phyloP scores from a whole-genome alignment of 495 filamentous ascomycete genomes.

The Haplographium delicatum region DNA sequence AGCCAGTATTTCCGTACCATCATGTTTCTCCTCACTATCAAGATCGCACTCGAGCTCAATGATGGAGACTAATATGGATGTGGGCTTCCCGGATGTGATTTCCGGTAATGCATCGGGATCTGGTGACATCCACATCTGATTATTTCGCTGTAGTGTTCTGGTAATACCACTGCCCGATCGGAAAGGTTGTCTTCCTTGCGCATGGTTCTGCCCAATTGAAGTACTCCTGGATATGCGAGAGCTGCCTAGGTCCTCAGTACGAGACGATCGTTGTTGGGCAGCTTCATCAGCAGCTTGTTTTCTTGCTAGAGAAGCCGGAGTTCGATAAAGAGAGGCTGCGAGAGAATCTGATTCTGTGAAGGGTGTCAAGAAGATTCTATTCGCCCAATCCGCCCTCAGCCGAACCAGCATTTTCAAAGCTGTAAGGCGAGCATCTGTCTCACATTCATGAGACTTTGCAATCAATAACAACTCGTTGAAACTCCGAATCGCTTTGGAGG shows the following conservation, averaged over 20 bases:
- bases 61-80: conserved; percentile 35
- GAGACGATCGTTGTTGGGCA: conserved; percentile 33
- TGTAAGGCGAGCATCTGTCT: conserved; percentile 67
- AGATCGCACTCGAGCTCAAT: conserved; percentile 2
- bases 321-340: conserved; percentile 66
- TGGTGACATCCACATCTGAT: conserved; percentile 46
- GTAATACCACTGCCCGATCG: conserved; percentile 35
- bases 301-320: conserved; percentile 44
- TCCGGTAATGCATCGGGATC: conserved; percentile 48
- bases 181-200: conserved; percentile 22
- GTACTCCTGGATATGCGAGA: conserved; percentile 39
- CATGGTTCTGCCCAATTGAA: conserved; percentile 41
- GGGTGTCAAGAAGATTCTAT: conserved; percentile 61
- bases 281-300: conserved; percentile 44
- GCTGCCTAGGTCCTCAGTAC: conserved; percentile 23
- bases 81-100: conserved; percentile 34
- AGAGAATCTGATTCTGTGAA: conserved; percentile 64
- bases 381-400: conserved; percentile 71
- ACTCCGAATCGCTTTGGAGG: conserved; percentile 43
- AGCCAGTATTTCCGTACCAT: no score
- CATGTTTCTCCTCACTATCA: conserved; percentile 3
- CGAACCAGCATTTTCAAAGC: conserved; percentile 82
- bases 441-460: conserved; percentile 45
- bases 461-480: conserved; percentile 55
- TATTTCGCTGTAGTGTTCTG: conserved; percentile 31